These are phyloP conservation scores for Neonectria sp. DNA, from an alignment of 2,329 filamentous ascomycete genomes.

Conservation along the genomic window DNA sequence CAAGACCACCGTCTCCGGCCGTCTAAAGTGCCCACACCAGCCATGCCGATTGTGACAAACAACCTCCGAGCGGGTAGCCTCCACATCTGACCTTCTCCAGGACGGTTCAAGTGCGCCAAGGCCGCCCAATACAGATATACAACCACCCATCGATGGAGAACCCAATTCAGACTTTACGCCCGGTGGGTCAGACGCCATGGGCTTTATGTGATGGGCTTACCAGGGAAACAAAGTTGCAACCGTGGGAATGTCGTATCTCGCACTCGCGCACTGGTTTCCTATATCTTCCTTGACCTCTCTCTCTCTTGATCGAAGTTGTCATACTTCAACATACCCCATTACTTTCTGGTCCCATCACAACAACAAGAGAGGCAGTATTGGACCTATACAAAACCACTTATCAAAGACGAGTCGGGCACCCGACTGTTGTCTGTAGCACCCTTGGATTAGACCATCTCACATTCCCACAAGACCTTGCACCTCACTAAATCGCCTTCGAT, in stretches of 20 bases:
- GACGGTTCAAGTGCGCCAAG: conserved; percentile 25
- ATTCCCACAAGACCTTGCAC: background rate
- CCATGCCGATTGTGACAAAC: conserved; percentile 24
- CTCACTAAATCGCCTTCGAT: background rate
- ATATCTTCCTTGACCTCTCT: conserved; percentile 30
- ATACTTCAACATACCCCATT: background rate
- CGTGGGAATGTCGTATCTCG: conserved; percentile 8
- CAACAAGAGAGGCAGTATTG: background rate
- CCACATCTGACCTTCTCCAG: conserved; percentile 17
- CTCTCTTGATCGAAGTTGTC: background rate
- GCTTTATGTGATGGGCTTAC: conserved; percentile 20
- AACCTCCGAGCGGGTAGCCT: conserved; percentile 34
- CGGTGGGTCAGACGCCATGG: conserved; percentile 27
- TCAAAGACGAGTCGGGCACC: background rate
- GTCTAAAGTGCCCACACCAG: conserved; percentile 26
- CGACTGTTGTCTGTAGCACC: background rate
- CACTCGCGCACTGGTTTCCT: conserved; percentile 16
- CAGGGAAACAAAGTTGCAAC: conserved; percentile 22
- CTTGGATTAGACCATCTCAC: background rate
- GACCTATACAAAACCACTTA: background rate
- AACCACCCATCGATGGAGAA: conserved; percentile 20
- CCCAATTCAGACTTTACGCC: conserved; percentile 34
- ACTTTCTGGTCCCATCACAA: background rate
- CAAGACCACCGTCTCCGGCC: conserved; percentile 20
- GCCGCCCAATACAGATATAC: conserved; percentile 17